Base-by-base conservation (phyloP, 2,329 filamentous ascomycete genomes). In the Ilyonectria sp. region DNA sequence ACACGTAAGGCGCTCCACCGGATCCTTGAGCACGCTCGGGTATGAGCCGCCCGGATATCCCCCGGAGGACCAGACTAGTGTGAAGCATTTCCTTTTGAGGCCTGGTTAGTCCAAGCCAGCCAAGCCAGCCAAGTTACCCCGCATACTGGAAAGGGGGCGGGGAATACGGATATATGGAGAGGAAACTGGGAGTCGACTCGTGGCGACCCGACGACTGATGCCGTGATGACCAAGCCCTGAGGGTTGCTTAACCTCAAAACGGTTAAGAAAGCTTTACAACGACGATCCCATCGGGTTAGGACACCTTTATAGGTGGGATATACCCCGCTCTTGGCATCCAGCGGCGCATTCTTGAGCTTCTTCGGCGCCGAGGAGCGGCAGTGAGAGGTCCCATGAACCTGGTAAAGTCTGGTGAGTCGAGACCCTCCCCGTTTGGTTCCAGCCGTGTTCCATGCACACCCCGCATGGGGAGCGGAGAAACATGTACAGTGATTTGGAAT, bases 361-460 rank as follows among this genome's bases (percentile, higher is more conserved):
- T 37, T 56, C 63, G 57, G 63, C 35, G 33, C 63, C 63, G 57
- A 57, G 62, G 62, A 50, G 37, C 62, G 62, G 62, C 56, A 65
- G 35, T 65, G 31, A 7, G 29, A 35, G 33, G n/a, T 33, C 19
- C 11, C 29, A 21, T 35, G 10, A 19, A 52, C 46, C 21, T 29
- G 17, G 29, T n/a, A 4, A n/a, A 53, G 17, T 21, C 11, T 19
- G 31, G 10, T 9, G n/a, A 19, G 6, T 19, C 29, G 26, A 43
- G 40, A 43, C 40, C 15, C 7, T 43, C n/a, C 15, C 15, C 6
- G 17, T n/a, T n/a, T 19, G n/a, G 40, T 8, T 6, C 7, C 40
- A 43, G 8, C 40, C 31, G 3, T 26, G 11, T 17, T 11, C 11
- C 37, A 15, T 17, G 19, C 6, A 43, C 15, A 43, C 40, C 40